Conservation (phyloP, 2,329 filamentous ascomycete species). For the Arthroderma uncinatum region DNA sequence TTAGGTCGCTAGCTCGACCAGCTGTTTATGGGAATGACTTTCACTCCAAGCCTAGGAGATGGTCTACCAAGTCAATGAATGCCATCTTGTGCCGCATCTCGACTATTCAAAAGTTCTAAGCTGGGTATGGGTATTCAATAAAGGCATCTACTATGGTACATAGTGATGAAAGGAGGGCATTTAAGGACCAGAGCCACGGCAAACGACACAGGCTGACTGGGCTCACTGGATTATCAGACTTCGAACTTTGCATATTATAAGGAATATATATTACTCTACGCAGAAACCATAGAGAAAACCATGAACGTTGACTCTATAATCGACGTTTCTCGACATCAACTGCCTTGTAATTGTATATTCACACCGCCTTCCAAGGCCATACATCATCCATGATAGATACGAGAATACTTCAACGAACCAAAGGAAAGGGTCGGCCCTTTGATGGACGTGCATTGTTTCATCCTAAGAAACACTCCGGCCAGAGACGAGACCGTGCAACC, state of each 20-base stretch:
- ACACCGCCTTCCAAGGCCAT: too few species aligned
- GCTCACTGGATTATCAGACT: neutral
- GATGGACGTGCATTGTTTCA: conserved; percentile 1
- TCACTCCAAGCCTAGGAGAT: neutral
- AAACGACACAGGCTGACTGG: neutral
- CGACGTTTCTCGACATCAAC: neutral
- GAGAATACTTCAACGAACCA: neutral
- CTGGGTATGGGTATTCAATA: neutral
- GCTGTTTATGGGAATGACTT: neutral
- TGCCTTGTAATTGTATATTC: neutral
- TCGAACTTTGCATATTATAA: neutral
- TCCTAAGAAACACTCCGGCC: neutral
- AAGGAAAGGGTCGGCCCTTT: neutral
- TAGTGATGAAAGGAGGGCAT: neutral
- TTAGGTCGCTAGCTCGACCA: neutral
- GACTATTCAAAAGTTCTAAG: neutral
- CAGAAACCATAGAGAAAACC: neutral
- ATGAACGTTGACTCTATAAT: neutral
- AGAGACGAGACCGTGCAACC: neutral
- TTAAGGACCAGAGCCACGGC: neutral
- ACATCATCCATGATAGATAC: too few species aligned
- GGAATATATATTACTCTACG: neutral
- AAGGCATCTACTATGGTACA: neutral
- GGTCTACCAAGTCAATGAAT: neutral
- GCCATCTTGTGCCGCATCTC: neutral